Percentiles rank a stretch among this genome's conserved stretches.
These are phyloP conservation scores for Saccharomycopsis oosterbeekiorum DNA, from an alignment of 805 yeast species.

Conservation along the genomic window DNA sequence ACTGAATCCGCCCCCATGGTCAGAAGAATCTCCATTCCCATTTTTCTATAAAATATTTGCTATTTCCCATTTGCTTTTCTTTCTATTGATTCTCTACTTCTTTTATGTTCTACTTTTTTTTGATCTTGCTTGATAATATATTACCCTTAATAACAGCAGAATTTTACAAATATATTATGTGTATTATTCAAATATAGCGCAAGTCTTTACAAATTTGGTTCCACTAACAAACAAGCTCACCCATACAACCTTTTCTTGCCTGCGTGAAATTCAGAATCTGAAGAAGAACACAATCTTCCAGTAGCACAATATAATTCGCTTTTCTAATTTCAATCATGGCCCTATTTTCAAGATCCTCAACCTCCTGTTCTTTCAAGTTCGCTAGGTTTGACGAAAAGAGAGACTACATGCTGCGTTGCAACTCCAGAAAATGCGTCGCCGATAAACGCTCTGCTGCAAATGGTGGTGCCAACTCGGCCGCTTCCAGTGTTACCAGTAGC, in stretches of 20 bases:
- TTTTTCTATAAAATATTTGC: background rate
- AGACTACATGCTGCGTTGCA: slow-evolving; percentile 15
- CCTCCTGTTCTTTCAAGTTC: slow-evolving; percentile 11
- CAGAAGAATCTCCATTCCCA: background rate
- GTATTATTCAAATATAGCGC: background rate
- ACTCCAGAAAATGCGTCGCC: slow-evolving; percentile 1
- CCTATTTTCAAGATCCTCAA: slow-evolving; percentile 2
- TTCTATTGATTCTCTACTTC: background rate
- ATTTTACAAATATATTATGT: background rate
- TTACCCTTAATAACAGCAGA: background rate
- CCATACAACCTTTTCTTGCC: background rate
- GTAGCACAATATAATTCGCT: background rate
- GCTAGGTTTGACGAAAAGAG: slow-evolving; percentile 18
- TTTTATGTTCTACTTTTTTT: background rate
- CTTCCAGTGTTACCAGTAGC: slow-evolving; percentile 12
- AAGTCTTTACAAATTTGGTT: background rate
- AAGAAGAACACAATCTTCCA: background rate
- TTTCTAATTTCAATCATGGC: slow-evolving; percentile 5
- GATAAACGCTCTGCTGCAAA: background rate
- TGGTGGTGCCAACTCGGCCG: background rate
- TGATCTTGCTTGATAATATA: background rate
- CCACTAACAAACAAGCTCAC: background rate
- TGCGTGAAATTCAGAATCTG: background rate
- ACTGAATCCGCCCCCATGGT: background rate
- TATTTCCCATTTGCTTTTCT: background rate